phyloP scores from a whole-genome alignment of 2,329 filamentous ascomycete species.

The Pseudocercospora musae region DNA sequence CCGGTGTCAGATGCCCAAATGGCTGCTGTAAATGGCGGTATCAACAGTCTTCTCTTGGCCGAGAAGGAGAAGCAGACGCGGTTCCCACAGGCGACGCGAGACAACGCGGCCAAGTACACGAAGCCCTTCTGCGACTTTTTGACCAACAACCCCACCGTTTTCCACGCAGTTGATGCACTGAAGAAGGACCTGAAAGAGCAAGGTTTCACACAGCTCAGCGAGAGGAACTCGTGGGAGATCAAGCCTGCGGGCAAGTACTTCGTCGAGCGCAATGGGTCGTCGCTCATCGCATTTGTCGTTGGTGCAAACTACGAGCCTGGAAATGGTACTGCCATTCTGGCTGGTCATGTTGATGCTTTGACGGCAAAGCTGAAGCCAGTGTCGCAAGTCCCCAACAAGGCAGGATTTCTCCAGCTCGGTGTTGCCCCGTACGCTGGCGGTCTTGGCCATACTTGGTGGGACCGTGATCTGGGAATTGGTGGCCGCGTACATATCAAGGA shows the following conservation, averaged over 20 bases:
- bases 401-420: conserved; percentile 83
- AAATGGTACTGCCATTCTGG: conserved; percentile 83
- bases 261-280: conserved; percentile 78
- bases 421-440: conserved; percentile 91
- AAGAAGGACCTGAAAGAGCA: conserved; percentile 65
- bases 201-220: conserved; percentile 75
- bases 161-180: conserved; percentile 82
- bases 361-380: conserved; percentile 90
- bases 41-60: too few relatives aligned
- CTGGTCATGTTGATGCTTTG: conserved; percentile 88
- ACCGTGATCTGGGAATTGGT: conserved; percentile 86
- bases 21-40: too few relatives aligned
- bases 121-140: conserved; percentile 70
- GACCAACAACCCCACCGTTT: conserved; percentile 86
- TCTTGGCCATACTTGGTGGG: conserved; percentile 92
- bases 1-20: too few relatives aligned
- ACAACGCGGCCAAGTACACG: conserved; percentile 31
- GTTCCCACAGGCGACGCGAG: conserved; percentile 23
- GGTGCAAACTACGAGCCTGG: conserved; percentile 78
- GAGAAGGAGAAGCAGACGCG: conserved; percentile 5
- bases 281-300: conserved; percentile 79
- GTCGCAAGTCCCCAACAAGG: conserved; percentile 75
- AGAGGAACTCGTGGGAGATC: conserved; percentile 79
- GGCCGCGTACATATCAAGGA: conserved; percentile 84
- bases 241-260: conserved; percentile 85